A percentile compares a stretch with the other conserved stretches of the same genome.
Evolutionary conservation across 176 grass and related monocot genomes (phyloP).

Genomic region (Saccharum officinarum): DNA sequence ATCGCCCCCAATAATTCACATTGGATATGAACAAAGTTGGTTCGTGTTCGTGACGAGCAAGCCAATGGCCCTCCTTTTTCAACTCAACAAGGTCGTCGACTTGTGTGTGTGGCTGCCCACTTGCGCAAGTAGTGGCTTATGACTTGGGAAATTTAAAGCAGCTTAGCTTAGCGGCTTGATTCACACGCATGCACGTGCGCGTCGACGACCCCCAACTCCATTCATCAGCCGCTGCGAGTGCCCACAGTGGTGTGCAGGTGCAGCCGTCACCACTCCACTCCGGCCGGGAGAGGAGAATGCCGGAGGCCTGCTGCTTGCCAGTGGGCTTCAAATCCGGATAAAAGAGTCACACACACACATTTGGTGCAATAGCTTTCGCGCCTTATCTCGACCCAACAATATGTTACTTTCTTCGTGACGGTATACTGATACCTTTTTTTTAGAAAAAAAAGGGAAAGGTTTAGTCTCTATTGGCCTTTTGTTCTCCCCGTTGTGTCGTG

Average conservation of each 20-base stretch:
- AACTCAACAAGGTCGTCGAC: background rate
- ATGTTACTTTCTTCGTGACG: background rate
- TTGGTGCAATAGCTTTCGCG: conserved; percentile 14
- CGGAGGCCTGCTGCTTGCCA: background rate
- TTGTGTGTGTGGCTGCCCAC: background rate
- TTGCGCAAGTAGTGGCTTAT: background rate
- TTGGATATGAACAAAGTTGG: background rate
- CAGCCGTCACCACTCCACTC: conserved; percentile 41
- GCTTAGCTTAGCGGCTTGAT: conserved; percentile 27
- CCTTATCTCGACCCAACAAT: conserved; percentile 24
- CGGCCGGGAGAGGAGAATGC: too few species aligned
- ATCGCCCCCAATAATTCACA: background rate
- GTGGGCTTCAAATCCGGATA: conserved; percentile 41
- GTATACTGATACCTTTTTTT: background rate
- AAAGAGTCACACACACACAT: background rate
- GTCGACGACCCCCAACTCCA: background rate
- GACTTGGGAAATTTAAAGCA: conserved; percentile 18
- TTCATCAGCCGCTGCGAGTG: background rate
- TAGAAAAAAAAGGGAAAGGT: too few species aligned
- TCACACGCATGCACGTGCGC: conserved; percentile 45
- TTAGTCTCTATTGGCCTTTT: background rate
- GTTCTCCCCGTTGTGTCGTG: background rate
- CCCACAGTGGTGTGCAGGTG: conserved; percentile 4
- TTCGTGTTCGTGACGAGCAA: background rate
- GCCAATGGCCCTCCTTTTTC: background rate